Conservation (phyloP, 768 basidiomycete species). For the Heimioporus sp. region DNA sequence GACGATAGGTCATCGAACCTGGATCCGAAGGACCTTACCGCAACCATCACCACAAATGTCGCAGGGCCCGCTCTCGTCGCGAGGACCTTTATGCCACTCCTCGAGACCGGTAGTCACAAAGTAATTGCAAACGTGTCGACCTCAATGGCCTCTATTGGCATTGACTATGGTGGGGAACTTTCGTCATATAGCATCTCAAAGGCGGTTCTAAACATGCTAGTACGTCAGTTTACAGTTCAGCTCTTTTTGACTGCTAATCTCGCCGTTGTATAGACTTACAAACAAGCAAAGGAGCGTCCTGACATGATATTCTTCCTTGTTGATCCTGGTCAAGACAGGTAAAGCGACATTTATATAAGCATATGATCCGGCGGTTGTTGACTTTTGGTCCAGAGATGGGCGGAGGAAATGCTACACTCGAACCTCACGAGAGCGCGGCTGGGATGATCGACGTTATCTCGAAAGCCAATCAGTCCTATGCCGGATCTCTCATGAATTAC, state of each 20-base stretch:
- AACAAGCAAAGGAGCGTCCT: constrained; percentile 34
- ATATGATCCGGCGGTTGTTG: background rate
- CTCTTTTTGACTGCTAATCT: too few relatives aligned
- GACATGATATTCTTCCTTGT: constrained; percentile 32
- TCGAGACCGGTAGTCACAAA: constrained; percentile 32
- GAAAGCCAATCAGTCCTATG: constrained; percentile 20
- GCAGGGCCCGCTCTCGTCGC: constrained; percentile 35
- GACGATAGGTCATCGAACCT: constrained; percentile 29
- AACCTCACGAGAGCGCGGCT: constrained; percentile 30
- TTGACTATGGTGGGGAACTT: constrained; percentile 24
- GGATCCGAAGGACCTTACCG: constrained; percentile 18
- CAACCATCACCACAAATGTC: constrained; percentile 31
- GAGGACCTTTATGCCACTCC: constrained; percentile 33
- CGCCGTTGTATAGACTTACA: constrained; percentile 29
- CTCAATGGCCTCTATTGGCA: constrained; percentile 33
- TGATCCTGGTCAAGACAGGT: constrained; percentile 40
- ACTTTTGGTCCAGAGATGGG: constrained; percentile 32
- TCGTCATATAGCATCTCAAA: constrained; percentile 38
- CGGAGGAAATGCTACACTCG: constrained; percentile 26
- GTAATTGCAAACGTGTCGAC: constrained; percentile 35
- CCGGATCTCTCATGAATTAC: constrained; percentile 33
- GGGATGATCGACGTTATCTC: constrained; percentile 28
- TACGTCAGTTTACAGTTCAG: constrained; percentile 10
- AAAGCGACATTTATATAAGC: background rate
- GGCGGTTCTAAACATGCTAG: constrained; percentile 41